A percentile compares a stretch with the other conserved stretches of the same genome.
These are phyloP conservation scores for Phytophthora hibernalis DNA, from an alignment of 352 stramenopile genomes.

Conservation along the genomic window DNA sequence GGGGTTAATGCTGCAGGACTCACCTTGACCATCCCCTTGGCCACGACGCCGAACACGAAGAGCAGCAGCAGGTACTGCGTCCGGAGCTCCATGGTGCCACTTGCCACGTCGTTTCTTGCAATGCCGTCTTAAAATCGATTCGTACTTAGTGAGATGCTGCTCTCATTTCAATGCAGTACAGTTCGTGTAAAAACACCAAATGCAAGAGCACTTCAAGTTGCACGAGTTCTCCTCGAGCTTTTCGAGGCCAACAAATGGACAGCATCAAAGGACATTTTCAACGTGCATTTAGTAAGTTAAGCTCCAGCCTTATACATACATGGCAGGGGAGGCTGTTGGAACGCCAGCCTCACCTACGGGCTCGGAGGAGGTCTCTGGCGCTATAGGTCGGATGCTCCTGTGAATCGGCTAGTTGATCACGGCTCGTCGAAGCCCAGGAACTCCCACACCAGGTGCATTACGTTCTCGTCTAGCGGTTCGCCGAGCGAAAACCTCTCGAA, in stretches of 20 bases:
- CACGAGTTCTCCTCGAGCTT: too few species aligned
- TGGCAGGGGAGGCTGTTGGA: background rate
- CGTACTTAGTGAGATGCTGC: constrained; percentile 3
- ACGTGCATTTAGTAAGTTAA: constrained; percentile 45
- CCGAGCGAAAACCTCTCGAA: constrained; percentile 56
- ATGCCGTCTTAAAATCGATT: constrained; percentile 2
- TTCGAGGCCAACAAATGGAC: too few species aligned
- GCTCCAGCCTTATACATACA: constrained; percentile 44
- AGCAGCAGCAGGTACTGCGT: constrained; percentile 78
- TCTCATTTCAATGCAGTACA: constrained; percentile 1
- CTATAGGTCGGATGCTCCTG: constrained; percentile 27
- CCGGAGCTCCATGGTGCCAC: constrained; percentile 50
- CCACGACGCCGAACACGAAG: constrained; percentile 69
- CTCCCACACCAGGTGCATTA: constrained; percentile 63
- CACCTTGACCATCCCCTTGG: constrained; percentile 75
- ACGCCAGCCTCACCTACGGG: constrained; percentile 1
- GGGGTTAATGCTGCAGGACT: background rate
- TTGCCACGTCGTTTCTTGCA: constrained; percentile 37
- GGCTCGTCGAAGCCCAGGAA: constrained; percentile 57
- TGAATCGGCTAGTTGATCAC: constrained; percentile 29
- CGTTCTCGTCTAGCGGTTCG: constrained; percentile 47
- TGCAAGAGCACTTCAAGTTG: background rate
- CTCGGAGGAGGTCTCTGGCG: constrained; percentile 25
- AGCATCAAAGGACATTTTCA: background rate
- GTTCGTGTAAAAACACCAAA: background rate